Evolutionary conservation across 225 moss, liverwort and hornwort genomes (phyloP).

Genomic region (Polytrichum commune): DNA sequence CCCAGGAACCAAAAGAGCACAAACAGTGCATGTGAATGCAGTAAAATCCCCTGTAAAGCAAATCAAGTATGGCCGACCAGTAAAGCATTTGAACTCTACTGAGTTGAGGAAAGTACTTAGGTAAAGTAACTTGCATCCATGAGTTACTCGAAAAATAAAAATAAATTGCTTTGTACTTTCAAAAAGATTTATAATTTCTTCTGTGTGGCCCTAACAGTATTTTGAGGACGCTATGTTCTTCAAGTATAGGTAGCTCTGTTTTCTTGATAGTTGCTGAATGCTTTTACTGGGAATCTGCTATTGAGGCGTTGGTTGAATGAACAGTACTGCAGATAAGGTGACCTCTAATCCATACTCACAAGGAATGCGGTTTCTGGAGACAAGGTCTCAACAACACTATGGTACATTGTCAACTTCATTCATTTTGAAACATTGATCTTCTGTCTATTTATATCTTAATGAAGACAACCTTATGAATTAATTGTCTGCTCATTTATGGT

Average conservation of each 20-base stretch:
- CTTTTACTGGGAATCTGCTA: neutral
- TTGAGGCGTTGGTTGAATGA: neutral
- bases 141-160: too few species aligned
- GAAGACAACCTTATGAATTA: too few species aligned
- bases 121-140: constrained; percentile 9
- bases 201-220: too few species aligned
- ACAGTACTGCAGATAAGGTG: constrained; percentile 63
- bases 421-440: too few species aligned
- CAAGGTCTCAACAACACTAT: constrained; percentile 53
- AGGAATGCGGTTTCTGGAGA: constrained; percentile 85
- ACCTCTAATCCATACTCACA: constrained; percentile 67
- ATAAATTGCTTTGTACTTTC: too few species aligned
- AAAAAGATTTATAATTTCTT: too few species aligned
- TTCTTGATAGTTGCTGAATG: too few species aligned
- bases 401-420: constrained; percentile 31
- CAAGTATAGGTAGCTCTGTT: too few species aligned
- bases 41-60: constrained; percentile 36
- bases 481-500: too few species aligned
- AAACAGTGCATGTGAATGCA: constrained; percentile 40
- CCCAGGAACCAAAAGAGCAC: constrained; percentile 61
- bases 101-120: constrained; percentile 55
- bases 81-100: constrained; percentile 46
- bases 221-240: too few species aligned
- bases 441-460: too few species aligned
- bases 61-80: constrained; percentile 38